Evolutionary conservation across 352 stramenopile genomes (phyloP).

Genomic region (Phytopythium delawarense): DNA sequence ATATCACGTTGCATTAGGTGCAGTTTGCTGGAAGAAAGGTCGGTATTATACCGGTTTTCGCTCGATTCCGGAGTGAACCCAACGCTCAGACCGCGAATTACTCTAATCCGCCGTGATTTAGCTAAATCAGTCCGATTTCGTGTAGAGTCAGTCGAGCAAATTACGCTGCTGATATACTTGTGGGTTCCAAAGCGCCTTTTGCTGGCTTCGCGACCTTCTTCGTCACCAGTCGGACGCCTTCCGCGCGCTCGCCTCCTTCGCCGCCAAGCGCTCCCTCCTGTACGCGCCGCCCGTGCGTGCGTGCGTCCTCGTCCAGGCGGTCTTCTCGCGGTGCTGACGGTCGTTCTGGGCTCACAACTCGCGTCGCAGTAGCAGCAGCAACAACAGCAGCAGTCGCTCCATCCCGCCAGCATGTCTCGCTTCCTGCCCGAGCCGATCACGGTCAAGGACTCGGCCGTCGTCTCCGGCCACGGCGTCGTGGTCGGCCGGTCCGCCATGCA

Average conservation of each 20-base stretch:
- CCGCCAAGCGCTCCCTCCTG: no score
- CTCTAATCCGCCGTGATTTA: no score
- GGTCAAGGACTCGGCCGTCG: slow-evolving; percentile 54
- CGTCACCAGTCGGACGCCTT: no score
- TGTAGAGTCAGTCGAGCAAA: no score
- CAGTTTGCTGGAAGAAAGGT: neutral
- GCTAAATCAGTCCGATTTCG: no score
- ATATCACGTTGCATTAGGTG: neutral
- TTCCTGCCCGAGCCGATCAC: slow-evolving; percentile 83
- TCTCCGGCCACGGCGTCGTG: slow-evolving; percentile 36
- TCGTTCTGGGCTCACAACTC: neutral
- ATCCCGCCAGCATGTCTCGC: slow-evolving; percentile 51
- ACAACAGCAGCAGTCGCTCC: neutral
- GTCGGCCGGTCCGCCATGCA: slow-evolving; percentile 80
- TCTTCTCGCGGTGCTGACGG: neutral
- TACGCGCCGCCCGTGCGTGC: neutral
- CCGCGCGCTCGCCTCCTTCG: neutral
- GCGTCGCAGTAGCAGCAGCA: neutral
- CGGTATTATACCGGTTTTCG: neutral
- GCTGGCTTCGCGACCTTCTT: no score
- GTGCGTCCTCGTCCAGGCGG: neutral
- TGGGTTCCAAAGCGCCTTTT: no score
- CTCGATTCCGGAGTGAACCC: no score
- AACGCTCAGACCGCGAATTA: no score
- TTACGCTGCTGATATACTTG: no score